A percentile compares a stretch with the other conserved stretches of the same genome.
Conservation (phyloP, 1,139 yeast genomes). For the Candida frijolesensis region DNA sequence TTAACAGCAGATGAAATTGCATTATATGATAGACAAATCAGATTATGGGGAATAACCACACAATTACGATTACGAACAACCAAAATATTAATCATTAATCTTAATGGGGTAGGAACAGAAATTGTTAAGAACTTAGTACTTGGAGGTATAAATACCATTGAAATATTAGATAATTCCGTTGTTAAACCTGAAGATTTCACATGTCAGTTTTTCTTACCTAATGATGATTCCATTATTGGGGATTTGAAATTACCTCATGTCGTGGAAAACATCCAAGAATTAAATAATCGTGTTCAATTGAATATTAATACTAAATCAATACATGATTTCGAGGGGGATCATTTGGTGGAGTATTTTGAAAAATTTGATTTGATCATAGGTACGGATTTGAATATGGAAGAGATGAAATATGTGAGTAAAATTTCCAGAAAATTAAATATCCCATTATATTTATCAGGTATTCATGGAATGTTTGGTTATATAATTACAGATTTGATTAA, state of each 20-base stretch:
- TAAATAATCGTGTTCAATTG: conserved; percentile 76
- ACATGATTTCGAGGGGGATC: conserved; percentile 18
- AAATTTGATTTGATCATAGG: conserved; percentile 74
- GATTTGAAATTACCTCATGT: conserved; percentile 56
- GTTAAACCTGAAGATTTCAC: conserved; percentile 68
- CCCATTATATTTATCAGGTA: conserved; percentile 69
- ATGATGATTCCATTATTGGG: conserved; percentile 51
- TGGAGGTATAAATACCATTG: conserved; percentile 84
- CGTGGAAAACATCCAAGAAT: conserved; percentile 56
- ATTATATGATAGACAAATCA: conserved; percentile 89
- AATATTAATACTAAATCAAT: conserved; percentile 41
- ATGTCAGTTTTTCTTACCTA: conserved; percentile 76
- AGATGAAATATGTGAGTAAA: conserved; percentile 49
- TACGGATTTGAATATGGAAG: conserved; percentile 57
- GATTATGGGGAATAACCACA: conserved; percentile 96
- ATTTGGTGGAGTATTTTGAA: conserved; percentile 41
- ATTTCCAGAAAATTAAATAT: conserved; percentile 56
- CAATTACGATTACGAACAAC: conserved; percentile 81
- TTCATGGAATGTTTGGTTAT: conserved; percentile 84
- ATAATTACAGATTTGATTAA: conserved; percentile 75
- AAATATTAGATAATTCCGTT: conserved; percentile 60
- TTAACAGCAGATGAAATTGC: conserved; percentile 72
- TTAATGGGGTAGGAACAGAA: conserved; percentile 79
- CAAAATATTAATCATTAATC: conserved; percentile 62
- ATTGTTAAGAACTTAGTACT: conserved; percentile 81